Evolutionary conservation across 2,329 filamentous ascomycete species (phyloP), one percentile per base, ranked within the genome.

Genomic region (Byssoonygena ceratinophila): DNA sequence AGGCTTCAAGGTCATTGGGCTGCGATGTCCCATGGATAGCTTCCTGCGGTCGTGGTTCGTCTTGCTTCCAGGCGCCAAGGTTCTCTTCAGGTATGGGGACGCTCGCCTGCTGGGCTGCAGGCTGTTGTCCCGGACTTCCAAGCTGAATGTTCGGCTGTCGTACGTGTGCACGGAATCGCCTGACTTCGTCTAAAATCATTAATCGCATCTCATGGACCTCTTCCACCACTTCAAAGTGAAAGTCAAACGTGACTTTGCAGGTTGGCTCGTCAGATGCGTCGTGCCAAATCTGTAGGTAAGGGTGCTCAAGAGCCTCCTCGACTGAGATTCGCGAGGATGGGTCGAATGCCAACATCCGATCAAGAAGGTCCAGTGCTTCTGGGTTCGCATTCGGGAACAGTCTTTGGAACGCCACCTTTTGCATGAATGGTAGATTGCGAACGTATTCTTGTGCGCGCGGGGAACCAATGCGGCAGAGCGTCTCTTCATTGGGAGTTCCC

Each of bases 391-490:
- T 84, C 57, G 87, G 87, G 79, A 98, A 98, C 37, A 97, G 81
- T 47, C 79, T 77, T 51, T 83, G 80, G 80, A 97, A 98, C 12
- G 84, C 78, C 65, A 92, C 85, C 77, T 97, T 97, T 60, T 86
- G 82, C 90, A 95, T 96, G 71, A 79, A 91, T 1, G 89, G 90
- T 52, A 96, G 77, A 75, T 97, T 97, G 64, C 92, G 87, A 55
- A 98, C 92, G 72, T 98, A 98, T 71, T 98, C 92, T 72, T 97
- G 92, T 14, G 92, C 92, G 59, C 92, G 85, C 9, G 89, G 89
- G 3, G 90, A 96, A 51, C 92, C 92, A 65, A 98, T 98, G 59
- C 92, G 87, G 23, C 82, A 84, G 18, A 98, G 79, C 0, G 92
- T 98, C 68, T 94, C 88, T 70, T 97, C 91, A 66, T 91, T 94